Evolutionary conservation across 2,329 filamentous ascomycete species (phyloP).

Genomic region (Fusarium albosuccineum): DNA sequence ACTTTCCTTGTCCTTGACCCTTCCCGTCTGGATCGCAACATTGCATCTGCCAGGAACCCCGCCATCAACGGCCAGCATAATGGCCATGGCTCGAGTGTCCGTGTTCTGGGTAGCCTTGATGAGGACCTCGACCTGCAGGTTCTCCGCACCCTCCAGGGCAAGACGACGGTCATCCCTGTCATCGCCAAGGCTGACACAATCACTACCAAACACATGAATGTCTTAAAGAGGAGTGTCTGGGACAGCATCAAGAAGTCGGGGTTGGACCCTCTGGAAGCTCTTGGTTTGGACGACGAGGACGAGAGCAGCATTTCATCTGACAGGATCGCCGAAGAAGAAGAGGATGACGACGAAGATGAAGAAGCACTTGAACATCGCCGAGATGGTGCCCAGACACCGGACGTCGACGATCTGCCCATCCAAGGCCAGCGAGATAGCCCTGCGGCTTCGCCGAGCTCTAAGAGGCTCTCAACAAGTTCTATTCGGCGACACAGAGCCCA

Average conservation of each 20-base stretch:
- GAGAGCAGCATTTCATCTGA: slow-evolving; percentile 68
- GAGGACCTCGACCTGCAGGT: slow-evolving; percentile 93
- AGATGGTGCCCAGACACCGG: slow-evolving; percentile 41
- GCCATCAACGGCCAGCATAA: slow-evolving; percentile 65
- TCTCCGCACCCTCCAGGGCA: slow-evolving; percentile 86
- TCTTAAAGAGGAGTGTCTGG: slow-evolving; percentile 92
- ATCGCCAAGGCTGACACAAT: slow-evolving; percentile 98
- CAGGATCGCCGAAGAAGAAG: slow-evolving; percentile 70
- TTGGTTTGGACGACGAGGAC: slow-evolving; percentile 84
- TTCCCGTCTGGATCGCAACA: slow-evolving; percentile 84
- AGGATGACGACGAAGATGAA: slow-evolving; percentile 51
- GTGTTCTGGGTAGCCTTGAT: slow-evolving; percentile 78
- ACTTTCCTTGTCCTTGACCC: slow-evolving; percentile 95
- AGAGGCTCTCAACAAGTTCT: slow-evolving; percentile 62
- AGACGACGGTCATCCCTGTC: slow-evolving; percentile 94
- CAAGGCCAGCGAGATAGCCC: slow-evolving; percentile 50
- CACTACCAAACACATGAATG: slow-evolving; percentile 93
- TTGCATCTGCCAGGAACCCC: slow-evolving; percentile 72
- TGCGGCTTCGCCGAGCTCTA: slow-evolving; percentile 54
- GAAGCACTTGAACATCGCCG: slow-evolving; percentile 33
- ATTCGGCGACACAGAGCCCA: slow-evolving; percentile 60
- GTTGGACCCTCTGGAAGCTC: slow-evolving; percentile 87
- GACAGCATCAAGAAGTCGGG: slow-evolving; percentile 86
- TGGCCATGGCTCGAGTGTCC: slow-evolving; percentile 56
- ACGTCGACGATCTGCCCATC: slow-evolving; percentile 56